A percentile compares a stretch with the other conserved stretches of the same genome.
Conservation (phyloP, 148 eudicot genomes). For the Rhododendron henanense region DNA sequence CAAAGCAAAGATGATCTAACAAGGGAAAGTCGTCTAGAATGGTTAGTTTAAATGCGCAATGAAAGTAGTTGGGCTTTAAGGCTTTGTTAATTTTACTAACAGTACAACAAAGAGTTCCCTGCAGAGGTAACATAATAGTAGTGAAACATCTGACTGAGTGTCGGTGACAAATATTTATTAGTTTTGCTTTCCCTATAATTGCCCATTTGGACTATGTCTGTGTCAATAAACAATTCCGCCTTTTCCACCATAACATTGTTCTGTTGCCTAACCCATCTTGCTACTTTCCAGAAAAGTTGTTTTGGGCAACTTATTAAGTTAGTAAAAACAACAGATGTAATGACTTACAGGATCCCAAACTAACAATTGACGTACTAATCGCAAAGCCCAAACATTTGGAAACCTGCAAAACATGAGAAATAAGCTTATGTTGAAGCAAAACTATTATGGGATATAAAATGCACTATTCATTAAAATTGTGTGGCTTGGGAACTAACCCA, state of each 20-base stretch:
- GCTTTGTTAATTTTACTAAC: neutral
- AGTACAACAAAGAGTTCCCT: neutral
- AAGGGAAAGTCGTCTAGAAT: neutral
- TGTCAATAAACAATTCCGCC: neutral
- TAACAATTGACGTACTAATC: constrained; percentile 80
- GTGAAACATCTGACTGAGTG: neutral
- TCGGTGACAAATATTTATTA: neutral
- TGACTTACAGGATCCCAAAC: constrained; percentile 89
- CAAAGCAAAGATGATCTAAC: neutral
- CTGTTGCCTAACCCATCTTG: neutral
- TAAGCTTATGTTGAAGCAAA: constrained; percentile 2
- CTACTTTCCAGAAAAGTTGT: neutral
- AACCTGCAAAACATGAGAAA: constrained; percentile 49
- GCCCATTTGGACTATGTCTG: neutral
- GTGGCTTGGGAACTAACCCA: constrained; percentile 53
- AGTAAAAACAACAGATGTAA: neutral
- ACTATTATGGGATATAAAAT: neutral
- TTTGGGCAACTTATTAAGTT: neutral
- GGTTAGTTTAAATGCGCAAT: neutral
- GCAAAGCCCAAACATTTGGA: constrained; percentile 88
- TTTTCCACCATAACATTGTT: neutral
- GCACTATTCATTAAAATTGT: neutral
- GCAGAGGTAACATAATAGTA: neutral
- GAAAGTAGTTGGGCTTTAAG: neutral
- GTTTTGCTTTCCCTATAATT: neutral